Evolutionary conservation across 108 stramenopile genomes (phyloP).

Genomic region (Nitzschia putrida): DNA sequence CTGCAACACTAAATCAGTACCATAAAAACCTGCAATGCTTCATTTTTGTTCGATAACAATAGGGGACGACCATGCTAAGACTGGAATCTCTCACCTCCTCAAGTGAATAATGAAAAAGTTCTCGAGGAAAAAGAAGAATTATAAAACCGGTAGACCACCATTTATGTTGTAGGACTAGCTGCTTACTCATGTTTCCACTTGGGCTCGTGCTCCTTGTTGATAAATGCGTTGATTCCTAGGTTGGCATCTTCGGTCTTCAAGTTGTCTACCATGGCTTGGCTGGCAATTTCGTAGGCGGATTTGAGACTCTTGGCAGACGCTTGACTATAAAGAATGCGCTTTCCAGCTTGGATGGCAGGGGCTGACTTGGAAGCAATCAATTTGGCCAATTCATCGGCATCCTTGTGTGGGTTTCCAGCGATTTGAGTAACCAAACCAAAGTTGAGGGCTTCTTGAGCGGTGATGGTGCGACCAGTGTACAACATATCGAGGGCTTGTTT

Average conservation of each 20-base stretch:
- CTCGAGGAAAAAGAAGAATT: too few species aligned
- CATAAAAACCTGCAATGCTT: too few species aligned
- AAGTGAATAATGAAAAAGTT: too few species aligned
- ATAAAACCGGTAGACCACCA: too few species aligned
- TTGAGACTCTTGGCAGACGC: constrained; percentile 38
- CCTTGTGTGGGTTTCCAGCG: constrained; percentile 28
- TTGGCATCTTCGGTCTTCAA: constrained; percentile 53
- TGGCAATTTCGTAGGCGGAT: constrained; percentile 60
- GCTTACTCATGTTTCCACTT: constrained; percentile 22
- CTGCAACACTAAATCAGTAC: too few species aligned
- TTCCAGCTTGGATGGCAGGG: constrained; percentile 54
- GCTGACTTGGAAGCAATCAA: constrained; percentile 53
- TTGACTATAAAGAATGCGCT: constrained; percentile 60
- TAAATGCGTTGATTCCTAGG: constrained; percentile 59
- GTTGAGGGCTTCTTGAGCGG: constrained; percentile 53
- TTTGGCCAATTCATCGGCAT: constrained; percentile 14
- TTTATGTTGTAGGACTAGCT: too few species aligned
- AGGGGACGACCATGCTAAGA: too few species aligned
- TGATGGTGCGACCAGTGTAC: constrained; percentile 63
- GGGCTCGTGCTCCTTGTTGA: constrained; percentile 44
- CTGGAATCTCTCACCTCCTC: too few species aligned
- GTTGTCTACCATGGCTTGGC: constrained; percentile 58
- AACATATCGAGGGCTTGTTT: constrained; percentile 85
- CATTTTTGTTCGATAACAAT: too few species aligned
- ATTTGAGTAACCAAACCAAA: constrained; percentile 57